Evolutionary conservation across 129 eudicot genomes (phyloP).

Genomic region (Tagetes erecta): DNA sequence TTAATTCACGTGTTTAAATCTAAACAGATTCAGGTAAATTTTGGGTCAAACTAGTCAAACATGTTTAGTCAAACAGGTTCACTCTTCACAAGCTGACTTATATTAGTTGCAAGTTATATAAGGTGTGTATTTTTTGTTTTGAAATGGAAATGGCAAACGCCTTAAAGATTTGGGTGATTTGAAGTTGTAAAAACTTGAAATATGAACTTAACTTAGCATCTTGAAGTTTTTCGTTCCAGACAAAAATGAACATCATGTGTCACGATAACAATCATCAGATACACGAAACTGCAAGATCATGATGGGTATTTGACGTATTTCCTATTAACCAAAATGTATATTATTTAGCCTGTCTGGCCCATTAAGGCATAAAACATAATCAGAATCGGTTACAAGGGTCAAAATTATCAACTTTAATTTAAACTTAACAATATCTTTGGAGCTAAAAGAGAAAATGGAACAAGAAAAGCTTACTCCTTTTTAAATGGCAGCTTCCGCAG

Average conservation of each 20-base stretch:
- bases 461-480: constrained; percentile 55
- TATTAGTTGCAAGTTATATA: no score
- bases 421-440: constrained; percentile 8
- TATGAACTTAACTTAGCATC: no score
- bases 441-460: background rate
- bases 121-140: no score
- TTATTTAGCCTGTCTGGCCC: background rate
- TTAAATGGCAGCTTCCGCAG: background rate
- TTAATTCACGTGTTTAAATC: no score
- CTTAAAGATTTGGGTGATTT: background rate
- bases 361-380: constrained; percentile 2
- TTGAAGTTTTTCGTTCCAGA: no score
- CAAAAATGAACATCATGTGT: no score
- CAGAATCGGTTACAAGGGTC: background rate
- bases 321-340: background rate
- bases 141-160: background rate
- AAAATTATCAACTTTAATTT: background rate
- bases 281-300: background rate
- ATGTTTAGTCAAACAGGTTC: no score
- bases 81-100: no score
- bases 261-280: background rate
- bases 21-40: no score
- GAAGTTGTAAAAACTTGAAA: background rate
- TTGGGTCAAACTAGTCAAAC: no score
- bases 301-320: background rate